These are phyloP conservation scores for Zalaria obscura DNA, from an alignment of 2,329 filamentous ascomycete genomes.

Conservation along the genomic window DNA sequence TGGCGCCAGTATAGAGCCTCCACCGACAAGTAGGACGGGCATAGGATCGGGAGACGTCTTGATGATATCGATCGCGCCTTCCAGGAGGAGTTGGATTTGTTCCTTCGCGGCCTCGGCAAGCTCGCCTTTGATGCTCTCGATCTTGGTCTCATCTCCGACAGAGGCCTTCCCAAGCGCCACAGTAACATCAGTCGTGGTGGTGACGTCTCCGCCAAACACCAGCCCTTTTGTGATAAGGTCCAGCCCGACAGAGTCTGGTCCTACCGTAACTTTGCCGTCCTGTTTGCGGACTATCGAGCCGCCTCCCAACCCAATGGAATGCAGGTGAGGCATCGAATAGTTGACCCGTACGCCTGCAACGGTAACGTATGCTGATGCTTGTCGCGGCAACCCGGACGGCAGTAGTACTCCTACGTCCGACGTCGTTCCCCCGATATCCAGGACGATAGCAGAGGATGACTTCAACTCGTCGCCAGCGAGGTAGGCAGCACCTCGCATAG, in stretches of 20 bases:
- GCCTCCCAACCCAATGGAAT: constrained; percentile 43
- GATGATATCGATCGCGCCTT: constrained; percentile 40
- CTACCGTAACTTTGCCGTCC: constrained; percentile 28
- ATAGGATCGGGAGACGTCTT: constrained; percentile 40
- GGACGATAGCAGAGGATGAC: constrained; percentile 33
- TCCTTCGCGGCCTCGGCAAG: constrained; percentile 13
- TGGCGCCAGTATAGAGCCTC: constrained; percentile 39
- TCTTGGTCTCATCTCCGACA: constrained; percentile 12
- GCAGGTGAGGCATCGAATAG: constrained; percentile 31
- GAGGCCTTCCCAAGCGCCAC: constrained; percentile 18
- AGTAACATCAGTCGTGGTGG: constrained; percentile 41
- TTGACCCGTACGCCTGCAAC: constrained; percentile 45
- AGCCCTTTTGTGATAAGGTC: constrained; percentile 32
- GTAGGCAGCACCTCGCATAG: constrained; percentile 43
- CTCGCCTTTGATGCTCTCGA: constrained; percentile 7
- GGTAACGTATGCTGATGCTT: constrained; percentile 46
- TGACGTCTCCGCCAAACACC: constrained; percentile 38
- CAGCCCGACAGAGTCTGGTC: constrained; percentile 43
- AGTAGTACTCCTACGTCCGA: constrained; percentile 47
- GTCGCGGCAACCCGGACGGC: constrained; percentile 45
- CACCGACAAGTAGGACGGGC: constrained; percentile 42
- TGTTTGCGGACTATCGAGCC: constrained; percentile 29
- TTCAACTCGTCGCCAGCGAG: constrained; percentile 26
- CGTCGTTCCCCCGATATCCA: constrained; percentile 54
- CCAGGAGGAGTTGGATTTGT: constrained; percentile 33